phyloP scores from a whole-genome alignment of 805 yeast genomes.

The Spencermartinsiella europaea region DNA sequence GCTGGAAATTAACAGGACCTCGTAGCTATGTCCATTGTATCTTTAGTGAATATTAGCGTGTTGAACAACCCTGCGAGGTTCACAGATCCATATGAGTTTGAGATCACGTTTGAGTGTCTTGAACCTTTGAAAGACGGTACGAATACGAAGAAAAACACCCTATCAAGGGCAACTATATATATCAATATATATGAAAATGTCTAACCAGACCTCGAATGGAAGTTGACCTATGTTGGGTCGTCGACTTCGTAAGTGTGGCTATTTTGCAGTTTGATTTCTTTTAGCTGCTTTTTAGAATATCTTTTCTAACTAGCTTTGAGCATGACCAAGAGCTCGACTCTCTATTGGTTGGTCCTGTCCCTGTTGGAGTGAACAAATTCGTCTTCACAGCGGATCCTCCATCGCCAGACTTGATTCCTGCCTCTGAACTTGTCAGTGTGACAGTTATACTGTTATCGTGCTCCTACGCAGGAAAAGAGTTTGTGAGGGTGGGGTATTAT shows the following conservation, averaged over 20 bases:
- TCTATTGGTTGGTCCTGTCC: conserved; percentile 96
- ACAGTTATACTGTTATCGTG: conserved; percentile 92
- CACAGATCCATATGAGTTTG: conserved; percentile 90
- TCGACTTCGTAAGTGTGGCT: conserved; percentile 56
- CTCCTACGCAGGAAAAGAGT: conserved; percentile 87
- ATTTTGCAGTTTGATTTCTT: not conserved
- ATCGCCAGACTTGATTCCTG: conserved; percentile 91
- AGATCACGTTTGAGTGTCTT: conserved; percentile 93
- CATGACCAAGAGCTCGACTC: conserved; percentile 98
- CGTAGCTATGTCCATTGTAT: conserved; percentile 95
- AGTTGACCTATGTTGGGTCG: conserved; percentile 92
- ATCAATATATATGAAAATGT: not conserved
- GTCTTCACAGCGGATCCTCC: conserved; percentile 95
- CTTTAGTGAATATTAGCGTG: conserved; percentile 84
- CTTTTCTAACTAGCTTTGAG: conserved; percentile 43
- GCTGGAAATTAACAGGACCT: too few relatives aligned
- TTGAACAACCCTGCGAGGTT: conserved; percentile 93
- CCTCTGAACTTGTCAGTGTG: conserved; percentile 89
- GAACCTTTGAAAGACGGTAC: conserved; percentile 72
- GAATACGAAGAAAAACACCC: conserved; percentile 4
- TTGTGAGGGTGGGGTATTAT: conserved; percentile 95
- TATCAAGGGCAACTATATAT: not conserved
- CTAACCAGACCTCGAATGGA: conserved; percentile 82
- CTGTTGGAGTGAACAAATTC: conserved; percentile 93
- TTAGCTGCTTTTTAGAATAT: not conserved